phyloP scores from a whole-genome alignment of 1,284 basidiomycete species.

The Irpex sp. region DNA sequence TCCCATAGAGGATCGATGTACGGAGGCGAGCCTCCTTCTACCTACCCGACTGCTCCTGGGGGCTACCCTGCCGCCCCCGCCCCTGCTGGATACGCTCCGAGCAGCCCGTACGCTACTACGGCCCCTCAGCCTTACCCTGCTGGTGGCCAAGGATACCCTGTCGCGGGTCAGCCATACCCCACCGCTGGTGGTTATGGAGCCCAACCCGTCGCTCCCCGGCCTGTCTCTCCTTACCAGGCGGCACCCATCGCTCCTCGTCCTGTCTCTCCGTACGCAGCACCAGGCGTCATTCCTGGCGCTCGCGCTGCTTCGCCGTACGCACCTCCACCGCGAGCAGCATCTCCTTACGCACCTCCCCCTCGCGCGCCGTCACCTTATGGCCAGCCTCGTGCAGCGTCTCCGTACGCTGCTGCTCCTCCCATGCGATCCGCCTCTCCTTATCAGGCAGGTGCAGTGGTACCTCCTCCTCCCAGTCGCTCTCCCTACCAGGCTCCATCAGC shows the following conservation, averaged over 20 bases:
- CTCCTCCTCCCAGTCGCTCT: constrained; percentile 9
- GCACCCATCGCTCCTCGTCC: constrained; percentile 19
- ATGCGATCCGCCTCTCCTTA: constrained; percentile 10
- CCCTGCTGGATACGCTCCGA: background rate
- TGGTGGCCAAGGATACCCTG: background rate
- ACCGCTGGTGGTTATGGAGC: background rate
- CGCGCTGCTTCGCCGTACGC: constrained; percentile 22
- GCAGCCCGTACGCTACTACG: background rate
- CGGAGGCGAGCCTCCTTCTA: constrained; percentile 11
- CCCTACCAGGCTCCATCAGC: constrained; percentile 11
- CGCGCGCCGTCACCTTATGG: constrained; percentile 22
- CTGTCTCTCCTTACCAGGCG: constrained; percentile 14
- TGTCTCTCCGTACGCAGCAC: constrained; percentile 26
- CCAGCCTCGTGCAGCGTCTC: constrained; percentile 20
- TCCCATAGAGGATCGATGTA: constrained; percentile 24
- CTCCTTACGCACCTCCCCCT: constrained; percentile 27
- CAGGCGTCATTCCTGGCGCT: constrained; percentile 15
- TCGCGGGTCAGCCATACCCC: constrained; percentile 1
- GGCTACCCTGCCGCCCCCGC: background rate
- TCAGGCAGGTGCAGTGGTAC: constrained; percentile 9
- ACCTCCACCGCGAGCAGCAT: constrained; percentile 5
- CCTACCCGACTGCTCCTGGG: background rate
- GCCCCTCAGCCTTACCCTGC: background rate
- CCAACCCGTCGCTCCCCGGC: constrained; percentile 6
- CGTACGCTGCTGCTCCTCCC: constrained; percentile 3